These are phyloP conservation scores for Pythium rishiriense DNA, from an alignment of 352 stramenopile species.

Conservation along the genomic window DNA sequence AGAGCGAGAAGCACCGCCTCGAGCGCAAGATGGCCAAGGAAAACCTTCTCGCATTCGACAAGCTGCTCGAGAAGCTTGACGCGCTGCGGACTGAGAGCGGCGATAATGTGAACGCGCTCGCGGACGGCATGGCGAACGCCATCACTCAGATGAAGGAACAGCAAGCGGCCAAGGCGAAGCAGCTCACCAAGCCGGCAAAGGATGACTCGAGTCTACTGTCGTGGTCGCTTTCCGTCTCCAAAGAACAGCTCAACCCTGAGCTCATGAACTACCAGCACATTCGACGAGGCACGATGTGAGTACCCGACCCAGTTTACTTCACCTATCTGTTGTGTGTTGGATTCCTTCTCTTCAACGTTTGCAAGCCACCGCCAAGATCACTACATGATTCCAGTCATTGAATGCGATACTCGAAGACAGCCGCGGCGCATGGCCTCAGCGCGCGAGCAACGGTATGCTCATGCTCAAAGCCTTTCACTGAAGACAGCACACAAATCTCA, in stretches of 20 bases:
- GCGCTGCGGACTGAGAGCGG: conserved; percentile 50
- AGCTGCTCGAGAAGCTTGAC: conserved; percentile 68
- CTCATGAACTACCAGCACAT: conserved; percentile 69
- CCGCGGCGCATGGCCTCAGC: neutral
- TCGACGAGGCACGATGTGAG: conserved; percentile 75
- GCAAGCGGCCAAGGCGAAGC: conserved; percentile 47
- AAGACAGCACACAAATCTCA: neutral
- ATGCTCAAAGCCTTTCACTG: neutral
- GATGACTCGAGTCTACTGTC: conserved; percentile 62
- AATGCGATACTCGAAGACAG: neutral
- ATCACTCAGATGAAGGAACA: conserved; percentile 31
- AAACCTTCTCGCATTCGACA: conserved; percentile 64
- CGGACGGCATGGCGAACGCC: conserved; percentile 51
- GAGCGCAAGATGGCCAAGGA: conserved; percentile 78
- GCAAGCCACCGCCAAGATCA: neutral
- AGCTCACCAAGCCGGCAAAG: conserved; percentile 53
- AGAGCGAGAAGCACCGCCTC: conserved; percentile 69
- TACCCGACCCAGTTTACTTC: neutral
- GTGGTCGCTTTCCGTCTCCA: conserved; percentile 36
- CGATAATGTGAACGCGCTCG: conserved; percentile 62
- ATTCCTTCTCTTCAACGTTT: neutral
- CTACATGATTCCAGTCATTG: neutral
- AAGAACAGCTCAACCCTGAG: conserved; percentile 48
- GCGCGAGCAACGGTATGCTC: neutral
- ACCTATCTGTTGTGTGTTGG: conserved; percentile 2